phyloP scores from a whole-genome alignment of 768 basidiomycete genomes.

The Hortiboletus campestris region DNA sequence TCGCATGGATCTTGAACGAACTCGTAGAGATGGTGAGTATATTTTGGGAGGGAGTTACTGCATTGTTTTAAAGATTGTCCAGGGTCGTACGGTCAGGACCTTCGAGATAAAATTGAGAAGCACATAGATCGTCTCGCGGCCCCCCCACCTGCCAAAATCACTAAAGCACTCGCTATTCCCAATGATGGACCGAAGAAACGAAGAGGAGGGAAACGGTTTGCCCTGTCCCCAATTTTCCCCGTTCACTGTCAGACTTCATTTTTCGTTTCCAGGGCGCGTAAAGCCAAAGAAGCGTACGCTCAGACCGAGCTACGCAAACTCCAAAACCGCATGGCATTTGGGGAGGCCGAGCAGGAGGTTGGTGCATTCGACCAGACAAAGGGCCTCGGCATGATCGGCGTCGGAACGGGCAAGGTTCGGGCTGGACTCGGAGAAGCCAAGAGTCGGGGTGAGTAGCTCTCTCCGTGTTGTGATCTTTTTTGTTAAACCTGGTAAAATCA shows the following conservation, averaged over 20 bases:
- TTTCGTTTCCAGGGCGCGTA: conserved; percentile 66
- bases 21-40: conserved; percentile 71
- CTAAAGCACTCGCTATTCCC: conserved; percentile 91
- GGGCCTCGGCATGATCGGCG: conserved; percentile 96
- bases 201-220: conserved; percentile 89
- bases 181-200: conserved; percentile 96
- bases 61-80: conserved; percentile 1
- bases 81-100: conserved; percentile 78
- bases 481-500: conserved; percentile 1
- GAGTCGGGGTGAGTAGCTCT: conserved; percentile 69
- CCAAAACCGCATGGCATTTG: conserved; percentile 96
- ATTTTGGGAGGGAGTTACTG: background rate
- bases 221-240: background rate
- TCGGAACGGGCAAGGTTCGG: conserved; percentile 82
- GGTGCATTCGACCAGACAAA: conserved; percentile 98
- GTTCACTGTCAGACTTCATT: background rate
- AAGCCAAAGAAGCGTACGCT: conserved; percentile 97
- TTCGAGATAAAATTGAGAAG: conserved; percentile 89
- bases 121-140: conserved; percentile 89
- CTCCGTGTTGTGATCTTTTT: background rate
- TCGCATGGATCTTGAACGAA: conserved; percentile 90
- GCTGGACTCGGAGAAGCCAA: conserved; percentile 86
- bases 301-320: conserved; percentile 95
- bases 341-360: conserved; percentile 93
- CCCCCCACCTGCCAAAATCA: conserved; percentile 90